Evolutionary conservation across 176 grass and related monocot genomes (phyloP).

Genomic region (Lolium rigidum): DNA sequence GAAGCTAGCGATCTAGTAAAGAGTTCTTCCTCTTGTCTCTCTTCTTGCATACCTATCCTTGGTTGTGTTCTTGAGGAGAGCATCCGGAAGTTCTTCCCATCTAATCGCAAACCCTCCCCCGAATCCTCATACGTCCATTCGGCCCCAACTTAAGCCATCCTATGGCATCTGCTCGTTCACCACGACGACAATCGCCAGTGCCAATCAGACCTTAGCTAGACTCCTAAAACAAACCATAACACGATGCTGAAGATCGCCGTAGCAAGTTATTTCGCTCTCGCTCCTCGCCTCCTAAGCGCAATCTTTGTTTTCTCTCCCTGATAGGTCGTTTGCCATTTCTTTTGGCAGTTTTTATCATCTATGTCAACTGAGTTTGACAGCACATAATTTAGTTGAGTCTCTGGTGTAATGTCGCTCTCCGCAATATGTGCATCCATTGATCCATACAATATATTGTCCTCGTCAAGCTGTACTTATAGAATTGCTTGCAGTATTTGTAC

Average conservation of each 20-base stretch:
- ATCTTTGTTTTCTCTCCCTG: not conserved
- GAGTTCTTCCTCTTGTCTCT: too few relatives aligned
- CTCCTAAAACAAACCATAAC: not conserved
- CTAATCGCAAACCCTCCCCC: too few relatives aligned
- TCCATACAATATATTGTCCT: not conserved
- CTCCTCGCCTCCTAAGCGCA: not conserved
- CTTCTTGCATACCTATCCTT: too few relatives aligned
- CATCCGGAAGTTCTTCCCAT: too few relatives aligned
- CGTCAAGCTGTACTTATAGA: not conserved
- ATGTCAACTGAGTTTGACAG: constrained; percentile 2
- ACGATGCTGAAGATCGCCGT: not conserved
- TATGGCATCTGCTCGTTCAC: too few relatives aligned
- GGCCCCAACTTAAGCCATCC: too few relatives aligned
- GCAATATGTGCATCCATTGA: not conserved
- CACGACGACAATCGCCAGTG: constrained; percentile 35
- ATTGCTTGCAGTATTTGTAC: not conserved
- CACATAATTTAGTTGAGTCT: not conserved
- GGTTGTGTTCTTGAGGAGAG: too few relatives aligned
- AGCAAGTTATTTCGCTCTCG: not conserved
- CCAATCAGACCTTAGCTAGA: constrained; percentile 32
- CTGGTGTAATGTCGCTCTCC: not conserved
- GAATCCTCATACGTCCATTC: too few relatives aligned
- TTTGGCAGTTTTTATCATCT: not conserved
- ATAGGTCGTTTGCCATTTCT: constrained; percentile 12
- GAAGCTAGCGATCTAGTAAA: too few relatives aligned